A percentile compares a stretch with the other conserved stretches of the same genome.
These are phyloP conservation scores for Malassezia japonica DNA, from an alignment of 1,284 basidiomycete genomes.

Conservation along the genomic window DNA sequence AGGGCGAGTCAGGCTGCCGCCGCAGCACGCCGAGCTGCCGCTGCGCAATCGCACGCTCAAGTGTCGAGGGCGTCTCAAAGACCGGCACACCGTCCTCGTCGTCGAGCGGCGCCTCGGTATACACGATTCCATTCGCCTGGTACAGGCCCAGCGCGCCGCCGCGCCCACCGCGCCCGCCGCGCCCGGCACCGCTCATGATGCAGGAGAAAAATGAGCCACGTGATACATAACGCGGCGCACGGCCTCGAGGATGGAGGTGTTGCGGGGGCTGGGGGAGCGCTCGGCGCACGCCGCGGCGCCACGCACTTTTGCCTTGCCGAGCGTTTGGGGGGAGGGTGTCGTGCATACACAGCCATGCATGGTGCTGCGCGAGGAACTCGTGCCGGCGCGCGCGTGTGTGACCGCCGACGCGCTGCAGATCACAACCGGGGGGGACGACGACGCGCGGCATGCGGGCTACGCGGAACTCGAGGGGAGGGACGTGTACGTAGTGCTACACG, in stretches of 20 bases:
- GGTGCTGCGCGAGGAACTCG: not conserved
- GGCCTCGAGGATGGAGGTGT: not conserved
- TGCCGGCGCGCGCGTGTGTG: not conserved
- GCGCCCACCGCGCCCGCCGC: constrained; percentile 7
- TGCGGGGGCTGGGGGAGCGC: no score
- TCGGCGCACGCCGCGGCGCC: not conserved
- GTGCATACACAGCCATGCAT: not conserved
- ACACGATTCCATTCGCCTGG: constrained; percentile 4
- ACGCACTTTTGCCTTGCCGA: not conserved
- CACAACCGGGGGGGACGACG: no score
- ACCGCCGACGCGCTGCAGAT: no score
- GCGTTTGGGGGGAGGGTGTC: not conserved
- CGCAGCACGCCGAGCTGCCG: constrained; percentile 11
- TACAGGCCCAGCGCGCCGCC: not conserved
- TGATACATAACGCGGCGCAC: not conserved
- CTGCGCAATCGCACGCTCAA: constrained; percentile 1
- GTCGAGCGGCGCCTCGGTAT: not conserved
- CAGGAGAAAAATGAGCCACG: not conserved
- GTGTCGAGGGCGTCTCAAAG: constrained; percentile 1
- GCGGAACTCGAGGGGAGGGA: no score
- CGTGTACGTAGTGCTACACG: not conserved
- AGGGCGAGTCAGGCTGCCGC: constrained; percentile 8
- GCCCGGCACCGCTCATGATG: not conserved
- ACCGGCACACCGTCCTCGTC: constrained; percentile 6
- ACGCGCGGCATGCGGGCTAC: no score